A percentile compares a stretch with the other conserved stretches of the same genome.
Conservation (phyloP, 306 rosid genomes). For the Elaeagnus macrophylla region DNA sequence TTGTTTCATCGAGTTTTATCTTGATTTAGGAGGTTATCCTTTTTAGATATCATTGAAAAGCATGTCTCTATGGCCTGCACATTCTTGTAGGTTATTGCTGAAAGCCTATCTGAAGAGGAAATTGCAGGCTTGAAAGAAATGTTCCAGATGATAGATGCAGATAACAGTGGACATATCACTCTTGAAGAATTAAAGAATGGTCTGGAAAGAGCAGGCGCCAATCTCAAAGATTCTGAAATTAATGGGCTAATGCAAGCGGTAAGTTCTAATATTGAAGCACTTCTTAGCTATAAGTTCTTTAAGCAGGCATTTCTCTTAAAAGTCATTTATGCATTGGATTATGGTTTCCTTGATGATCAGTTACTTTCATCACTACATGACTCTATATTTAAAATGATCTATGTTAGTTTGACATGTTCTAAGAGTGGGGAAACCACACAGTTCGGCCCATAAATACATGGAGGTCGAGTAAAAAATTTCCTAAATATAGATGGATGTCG, state of each 20-base stretch:
- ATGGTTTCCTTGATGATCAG: neutral
- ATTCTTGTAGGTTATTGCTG: conserved; percentile 76
- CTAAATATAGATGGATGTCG: too few relatives aligned
- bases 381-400: neutral
- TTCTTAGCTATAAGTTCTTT: neutral
- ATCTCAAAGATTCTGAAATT: conserved; percentile 73
- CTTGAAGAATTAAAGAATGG: conserved; percentile 87
- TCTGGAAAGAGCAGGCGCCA: conserved; percentile 72
- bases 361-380: neutral
- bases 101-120: conserved; percentile 86
- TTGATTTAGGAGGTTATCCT: neutral
- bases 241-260: conserved; percentile 81
- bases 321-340: neutral
- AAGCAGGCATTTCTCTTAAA: conserved; percentile 6
- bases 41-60: conserved; percentile 1
- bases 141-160: conserved; percentile 88
- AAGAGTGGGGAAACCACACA: neutral
- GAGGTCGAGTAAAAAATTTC: neutral
- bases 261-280: conserved; percentile 23
- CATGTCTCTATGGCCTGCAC: conserved; percentile 21
- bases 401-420: neutral
- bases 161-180: conserved; percentile 79
- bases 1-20: too few relatives aligned
- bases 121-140: conserved; percentile 86
- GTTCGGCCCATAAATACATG: neutral